Evolutionary conservation across 2,329 filamentous ascomycete genomes (phyloP).

Genomic region (Fusarium aywerte): DNA sequence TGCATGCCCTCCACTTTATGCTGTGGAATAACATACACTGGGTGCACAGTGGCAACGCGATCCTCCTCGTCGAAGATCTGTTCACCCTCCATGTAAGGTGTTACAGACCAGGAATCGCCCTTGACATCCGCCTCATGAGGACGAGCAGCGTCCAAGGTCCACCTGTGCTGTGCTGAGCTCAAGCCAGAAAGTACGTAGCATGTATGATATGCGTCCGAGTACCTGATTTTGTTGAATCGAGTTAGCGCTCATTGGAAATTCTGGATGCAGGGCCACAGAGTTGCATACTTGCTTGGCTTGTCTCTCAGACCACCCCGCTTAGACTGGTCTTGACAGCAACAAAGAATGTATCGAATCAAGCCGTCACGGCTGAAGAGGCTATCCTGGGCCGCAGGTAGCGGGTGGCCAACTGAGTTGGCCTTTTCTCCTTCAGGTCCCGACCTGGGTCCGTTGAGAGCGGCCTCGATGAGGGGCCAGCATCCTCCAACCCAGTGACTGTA

Average conservation of each 20-base stretch:
- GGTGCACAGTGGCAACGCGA: slow-evolving; percentile 77
- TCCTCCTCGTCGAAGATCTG: slow-evolving; percentile 78
- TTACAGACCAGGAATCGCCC: slow-evolving; percentile 58
- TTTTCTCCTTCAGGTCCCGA: slow-evolving; percentile 43
- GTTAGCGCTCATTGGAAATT: slow-evolving; percentile 37
- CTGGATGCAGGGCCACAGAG: slow-evolving; percentile 19
- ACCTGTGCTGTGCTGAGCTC: slow-evolving; percentile 80
- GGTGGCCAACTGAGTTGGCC: slow-evolving; percentile 46
- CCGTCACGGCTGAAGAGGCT: slow-evolving; percentile 84
- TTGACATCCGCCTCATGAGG: slow-evolving; percentile 49
- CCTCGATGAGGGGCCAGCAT: slow-evolving; percentile 92
- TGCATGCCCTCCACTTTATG: slow-evolving; percentile 72
- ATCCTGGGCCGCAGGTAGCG: slow-evolving; percentile 49
- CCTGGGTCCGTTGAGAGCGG: slow-evolving; percentile 69
- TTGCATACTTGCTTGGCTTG: slow-evolving; percentile 85
- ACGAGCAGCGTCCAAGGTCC: slow-evolving; percentile 57
- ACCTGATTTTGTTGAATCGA: slow-evolving; percentile 57
- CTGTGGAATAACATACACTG: slow-evolving; percentile 85
- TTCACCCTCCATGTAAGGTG: slow-evolving; percentile 63
- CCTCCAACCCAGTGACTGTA: slow-evolving; percentile 98
- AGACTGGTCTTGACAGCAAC: slow-evolving; percentile 81
- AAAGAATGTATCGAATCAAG: slow-evolving; percentile 87
- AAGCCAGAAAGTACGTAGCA: slow-evolving; percentile 91
- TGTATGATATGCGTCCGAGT: slow-evolving; percentile 89
- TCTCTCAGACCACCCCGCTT: slow-evolving; percentile 85